Conservation (phyloP, 2,329 filamentous ascomycete species). For the Dendryphion nanum region DNA sequence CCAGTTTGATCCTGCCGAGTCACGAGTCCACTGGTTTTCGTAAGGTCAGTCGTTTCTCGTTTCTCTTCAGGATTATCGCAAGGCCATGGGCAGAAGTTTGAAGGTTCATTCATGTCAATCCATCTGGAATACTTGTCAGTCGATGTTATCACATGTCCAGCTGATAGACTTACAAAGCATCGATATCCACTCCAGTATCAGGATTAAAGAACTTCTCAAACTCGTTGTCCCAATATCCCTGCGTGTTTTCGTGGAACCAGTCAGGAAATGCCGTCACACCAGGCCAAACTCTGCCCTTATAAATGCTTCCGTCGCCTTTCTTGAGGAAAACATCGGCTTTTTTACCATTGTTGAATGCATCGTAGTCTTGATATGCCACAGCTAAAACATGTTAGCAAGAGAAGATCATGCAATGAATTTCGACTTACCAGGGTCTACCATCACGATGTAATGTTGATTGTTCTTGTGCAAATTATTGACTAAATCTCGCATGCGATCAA, state of each 20-base stretch:
- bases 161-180: slow-evolving; percentile 53
- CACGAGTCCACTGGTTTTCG: background rate
- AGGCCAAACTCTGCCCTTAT: slow-evolving; percentile 71
- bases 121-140: slow-evolving; percentile 46
- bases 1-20: slow-evolving; percentile 21
- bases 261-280: slow-evolving; percentile 71
- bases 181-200: slow-evolving; percentile 67
- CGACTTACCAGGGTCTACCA: slow-evolving; percentile 64
- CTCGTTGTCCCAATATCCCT: slow-evolving; percentile 67
- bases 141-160: background rate
- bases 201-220: slow-evolving; percentile 66
- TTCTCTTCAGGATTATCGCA: slow-evolving; percentile 46
- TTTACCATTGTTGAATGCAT: slow-evolving; percentile 61
- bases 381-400: slow-evolving; percentile 53
- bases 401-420: background rate
- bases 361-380: slow-evolving; percentile 48
- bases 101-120: slow-evolving; percentile 33
- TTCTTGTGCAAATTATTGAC: slow-evolving; percentile 64
- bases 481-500: slow-evolving; percentile 61
- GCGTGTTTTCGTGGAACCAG: slow-evolving; percentile 67
- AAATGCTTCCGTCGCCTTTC: slow-evolving; percentile 53
- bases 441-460: slow-evolving; percentile 70
- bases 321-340: slow-evolving; percentile 55
- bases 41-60: slow-evolving; percentile 46
- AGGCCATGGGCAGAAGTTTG: slow-evolving; percentile 39